Base-by-base conservation (phyloP, 257 asterid species). In the Striga asiatica region DNA sequence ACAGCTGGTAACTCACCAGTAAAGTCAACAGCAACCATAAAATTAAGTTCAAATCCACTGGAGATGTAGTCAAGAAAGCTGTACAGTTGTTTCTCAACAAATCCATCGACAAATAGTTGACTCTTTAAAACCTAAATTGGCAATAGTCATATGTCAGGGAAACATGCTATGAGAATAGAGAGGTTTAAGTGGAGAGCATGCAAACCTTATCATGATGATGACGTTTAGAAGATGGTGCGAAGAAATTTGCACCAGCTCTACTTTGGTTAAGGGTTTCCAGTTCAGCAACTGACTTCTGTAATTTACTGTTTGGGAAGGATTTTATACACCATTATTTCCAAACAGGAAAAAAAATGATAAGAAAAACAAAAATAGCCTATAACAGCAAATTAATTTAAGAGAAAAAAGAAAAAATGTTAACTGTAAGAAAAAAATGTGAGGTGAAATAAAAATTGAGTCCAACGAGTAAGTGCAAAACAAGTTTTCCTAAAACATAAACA, bases 21-120 rank as follows among this genome's bases (percentile, higher is more conserved):
- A 73, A 84, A 88, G 74, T 88, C 94, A 66, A 88, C 81, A 37
- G 93, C 93, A 51, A 88, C 93, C 93, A 81, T 84, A 67, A 88
- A 88, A 66, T 67, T 79, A 23, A 88, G 93, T 65, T 88, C 94
- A 66, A 71, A 88, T 61, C 94, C 96, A 66, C 85, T 81, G 47
- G 94, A 81, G 50, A 88, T 74, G 48, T 88, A 88, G 75, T 84
- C 96, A 50, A 84, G 78, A 70, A 84, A 88, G 59, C 80, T 88
- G 65, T 65, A 84, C 11, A 69, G 67, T 62, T 78, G 76, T 73
- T 84, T 88, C 70, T 84, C 93, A 27, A 65, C 69, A 64, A 56
- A 81, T 21, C 67, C 50, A 8, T 88, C 88, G 21, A 88, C 88
- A 66, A 80, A 81, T 47, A 84, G 56, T 66, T 77, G 67, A 47